Conservation (phyloP, 2,329 filamentous ascomycete species). For the Fusarium robinianum region DNA sequence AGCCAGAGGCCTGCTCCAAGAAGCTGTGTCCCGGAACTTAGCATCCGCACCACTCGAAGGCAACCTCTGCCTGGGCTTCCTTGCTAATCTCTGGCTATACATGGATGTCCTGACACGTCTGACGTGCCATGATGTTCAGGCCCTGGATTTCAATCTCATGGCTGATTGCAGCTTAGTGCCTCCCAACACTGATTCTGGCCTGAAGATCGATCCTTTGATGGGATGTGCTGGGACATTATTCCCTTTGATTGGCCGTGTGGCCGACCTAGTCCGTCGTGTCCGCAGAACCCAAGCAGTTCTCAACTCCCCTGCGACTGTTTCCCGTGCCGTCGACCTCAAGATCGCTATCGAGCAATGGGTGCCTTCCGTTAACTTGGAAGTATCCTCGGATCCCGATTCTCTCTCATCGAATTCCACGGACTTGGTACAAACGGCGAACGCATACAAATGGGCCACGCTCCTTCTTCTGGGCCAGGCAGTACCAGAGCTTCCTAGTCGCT, state of each 20-base stretch:
- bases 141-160: conserved; percentile 12
- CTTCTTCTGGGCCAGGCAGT: conserved; percentile 18
- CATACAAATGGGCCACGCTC: conserved; percentile 20
- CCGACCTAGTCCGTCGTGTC: conserved; percentile 15
- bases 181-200: neutral
- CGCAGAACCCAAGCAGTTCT: conserved; percentile 1
- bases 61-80: conserved; percentile 10
- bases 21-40: conserved; percentile 5
- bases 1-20: conserved; percentile 8
- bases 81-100: conserved; percentile 22
- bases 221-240: conserved; percentile 16
- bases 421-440: conserved; percentile 16
- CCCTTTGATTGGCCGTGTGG: conserved; percentile 19
- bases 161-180: neutral
- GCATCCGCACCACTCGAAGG: neutral
- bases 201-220: conserved; percentile 20
- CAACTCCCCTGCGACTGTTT: conserved; percentile 11
- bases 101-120: conserved; percentile 22
- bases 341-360: conserved; percentile 11
- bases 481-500: conserved; percentile 12
- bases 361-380: neutral
- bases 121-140: conserved; percentile 8
- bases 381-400: neutral
- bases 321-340: conserved; percentile 12
- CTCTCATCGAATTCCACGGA: conserved; percentile 7